A percentile compares a stretch with the other conserved stretches of the same genome.
Evolutionary conservation across 257 asterid genomes (phyloP).

Genomic region (Gentiana dahurica): DNA sequence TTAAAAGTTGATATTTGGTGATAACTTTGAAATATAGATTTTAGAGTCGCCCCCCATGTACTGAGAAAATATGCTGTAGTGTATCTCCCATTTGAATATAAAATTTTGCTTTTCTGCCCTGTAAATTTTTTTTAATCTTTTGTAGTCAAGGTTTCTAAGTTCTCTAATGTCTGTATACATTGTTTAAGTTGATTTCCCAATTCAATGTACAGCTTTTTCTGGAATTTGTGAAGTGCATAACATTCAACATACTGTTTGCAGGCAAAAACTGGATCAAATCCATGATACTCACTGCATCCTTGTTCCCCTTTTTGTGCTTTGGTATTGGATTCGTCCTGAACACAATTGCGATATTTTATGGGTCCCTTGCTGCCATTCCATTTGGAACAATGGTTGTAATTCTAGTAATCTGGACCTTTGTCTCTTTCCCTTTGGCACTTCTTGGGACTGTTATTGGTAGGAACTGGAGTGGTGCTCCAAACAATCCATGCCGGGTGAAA

Average conservation of each 20-base stretch:
- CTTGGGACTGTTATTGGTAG: conserved; percentile 55
- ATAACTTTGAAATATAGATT: no score
- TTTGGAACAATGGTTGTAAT: conserved; percentile 60
- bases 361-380: conserved; percentile 65
- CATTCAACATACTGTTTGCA: conserved; percentile 6
- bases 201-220: neutral
- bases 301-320: conserved; percentile 59
- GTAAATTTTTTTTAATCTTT: no score
- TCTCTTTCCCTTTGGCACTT: conserved; percentile 55
- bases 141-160: no score
- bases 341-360: conserved; percentile 56
- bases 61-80: no score
- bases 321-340: conserved; percentile 50
- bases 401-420: conserved; percentile 54
- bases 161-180: neutral
- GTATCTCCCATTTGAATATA: no score
- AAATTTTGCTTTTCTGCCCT: no score
- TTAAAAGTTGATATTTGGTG: no score
- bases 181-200: neutral
- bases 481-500: conserved; percentile 6
- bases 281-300: conserved; percentile 52
- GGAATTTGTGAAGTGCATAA: neutral
- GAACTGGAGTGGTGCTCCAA: conserved; percentile 66
- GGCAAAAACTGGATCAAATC: conserved; percentile 60
- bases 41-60: no score